phyloP scores from a whole-genome alignment of 768 basidiomycete species.

The Pholiota conissans region DNA sequence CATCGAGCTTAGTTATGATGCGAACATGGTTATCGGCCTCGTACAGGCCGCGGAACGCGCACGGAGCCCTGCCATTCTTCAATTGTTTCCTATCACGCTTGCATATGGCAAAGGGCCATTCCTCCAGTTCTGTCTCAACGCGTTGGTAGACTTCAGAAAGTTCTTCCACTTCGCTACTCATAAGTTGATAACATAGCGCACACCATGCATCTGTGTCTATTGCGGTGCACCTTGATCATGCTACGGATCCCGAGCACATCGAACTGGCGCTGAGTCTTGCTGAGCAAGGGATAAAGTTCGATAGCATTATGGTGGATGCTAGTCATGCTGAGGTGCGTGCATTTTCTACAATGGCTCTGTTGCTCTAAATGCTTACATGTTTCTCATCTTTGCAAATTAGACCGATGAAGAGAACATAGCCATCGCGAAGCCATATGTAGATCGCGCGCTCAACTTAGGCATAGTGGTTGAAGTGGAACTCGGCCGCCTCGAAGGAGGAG shows the following conservation, averaged over 20 bases:
- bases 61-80: conserved; percentile 44
- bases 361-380: too few species aligned
- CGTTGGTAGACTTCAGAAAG: conserved; percentile 24
- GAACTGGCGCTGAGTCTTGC: conserved; percentile 45
- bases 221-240: conserved; percentile 49
- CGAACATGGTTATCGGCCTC: conserved; percentile 42
- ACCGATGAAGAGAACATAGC: conserved; percentile 48
- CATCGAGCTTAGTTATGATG: conserved; percentile 48
- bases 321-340: conserved; percentile 42
- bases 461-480: conserved; percentile 49
- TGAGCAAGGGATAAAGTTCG: conserved; percentile 45
- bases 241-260: conserved; percentile 44
- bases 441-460: conserved; percentile 38
- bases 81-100: conserved; percentile 46
- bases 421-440: conserved; percentile 43
- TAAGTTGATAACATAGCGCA: conserved; percentile 25
- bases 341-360: too few species aligned
- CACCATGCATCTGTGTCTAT: conserved; percentile 49
- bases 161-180: background rate
- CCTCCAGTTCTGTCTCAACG: conserved; percentile 42
- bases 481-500: conserved; percentile 47
- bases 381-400: too few species aligned
- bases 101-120: conserved; percentile 46
- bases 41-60: conserved; percentile 49
- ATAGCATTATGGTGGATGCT: conserved; percentile 53